Evolutionary conservation across 306 rosid genomes (phyloP), one percentile per base, ranked within the genome.

Genomic region (Mimosa bimucronata): DNA sequence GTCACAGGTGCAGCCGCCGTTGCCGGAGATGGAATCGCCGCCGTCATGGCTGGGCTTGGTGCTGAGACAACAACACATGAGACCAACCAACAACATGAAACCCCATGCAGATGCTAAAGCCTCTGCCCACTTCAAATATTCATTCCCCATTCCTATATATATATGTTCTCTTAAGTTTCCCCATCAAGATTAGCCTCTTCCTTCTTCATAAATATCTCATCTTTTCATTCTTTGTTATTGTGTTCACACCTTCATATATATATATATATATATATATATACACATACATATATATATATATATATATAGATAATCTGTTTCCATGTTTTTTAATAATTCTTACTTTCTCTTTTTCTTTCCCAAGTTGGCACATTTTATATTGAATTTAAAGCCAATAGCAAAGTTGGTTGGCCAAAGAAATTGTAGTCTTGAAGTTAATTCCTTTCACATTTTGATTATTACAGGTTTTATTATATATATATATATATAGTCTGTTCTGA

Each of bases 11-110:
- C 90, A 92, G 76, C 96, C 84, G 26, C 82, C 85, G 23, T 57
- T 84, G 72, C 83, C 87, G 5, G 85, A 25, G 75, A 70, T 21
- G 44, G 50, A 12, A 57, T 82, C 88, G 66, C 71, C 80, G 70
- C 75, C 83, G 10, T 77, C 79, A 14, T 76, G 93, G 58, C 83
- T 83, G 16, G 90, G 96, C 66, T 86, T 89, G 74, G 91, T 89
- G 84, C 89, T 85, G 78, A 94, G 96, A 67, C 98, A 94, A 73
- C 93, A 90, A 75, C 97, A 90, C 57, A 85, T 14, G 53, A 94
- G 89, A 78, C 88, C 97, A 48, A 90, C 73, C 78, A 94, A 60
- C 79, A 90, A 44, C 86, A 94, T 89, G 78, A 92, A 78, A 44
- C 94, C 92, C 89, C 89, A 87, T 34, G 88, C 98, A 0, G 86